A percentile compares a stretch with the other conserved stretches of the same genome.
Conservation (phyloP, 768 basidiomycete species). For the Pleurotus ostreatus region DNA sequence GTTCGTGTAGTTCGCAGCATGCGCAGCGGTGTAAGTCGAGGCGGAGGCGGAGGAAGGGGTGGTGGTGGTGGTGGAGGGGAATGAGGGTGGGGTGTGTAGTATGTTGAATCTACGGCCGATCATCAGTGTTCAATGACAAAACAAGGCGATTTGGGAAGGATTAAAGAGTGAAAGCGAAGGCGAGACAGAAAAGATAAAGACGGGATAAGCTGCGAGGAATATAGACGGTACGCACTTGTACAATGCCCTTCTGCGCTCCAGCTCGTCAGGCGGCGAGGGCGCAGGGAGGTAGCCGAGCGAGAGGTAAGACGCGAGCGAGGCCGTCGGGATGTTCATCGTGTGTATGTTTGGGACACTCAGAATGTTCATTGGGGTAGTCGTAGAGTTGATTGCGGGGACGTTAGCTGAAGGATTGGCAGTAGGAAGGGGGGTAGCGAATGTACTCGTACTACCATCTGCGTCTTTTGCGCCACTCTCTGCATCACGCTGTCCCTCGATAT, state of each 20-base stretch:
- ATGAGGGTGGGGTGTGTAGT: conserved; percentile 53
- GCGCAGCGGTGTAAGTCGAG: no score
- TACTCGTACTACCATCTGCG: background rate
- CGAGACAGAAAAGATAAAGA: no score
- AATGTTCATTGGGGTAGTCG: background rate
- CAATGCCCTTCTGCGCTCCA: conserved; percentile 76
- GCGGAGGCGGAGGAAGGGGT: no score
- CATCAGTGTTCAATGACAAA: no score
- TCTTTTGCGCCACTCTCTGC: no score
- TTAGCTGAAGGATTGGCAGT: background rate
- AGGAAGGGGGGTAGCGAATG: background rate
- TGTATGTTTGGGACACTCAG: background rate
- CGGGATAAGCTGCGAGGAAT: no score
- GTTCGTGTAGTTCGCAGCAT: no score
- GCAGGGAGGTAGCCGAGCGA: conserved; percentile 71
- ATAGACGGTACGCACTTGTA: conserved; percentile 55
- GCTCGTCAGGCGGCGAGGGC: conserved; percentile 82
- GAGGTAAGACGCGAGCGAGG: conserved; percentile 24
- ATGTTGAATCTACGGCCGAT: conserved; percentile 68
- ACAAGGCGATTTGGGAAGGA: no score
- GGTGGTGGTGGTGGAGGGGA: no score
- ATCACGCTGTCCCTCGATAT: no score
- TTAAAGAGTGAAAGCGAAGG: no score
- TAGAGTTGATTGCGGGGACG: background rate
- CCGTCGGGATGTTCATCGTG: conserved; percentile 53